These are phyloP conservation scores for Coniochaeta hoffmannii DNA, from an alignment of 2,329 filamentous ascomycete species.

Conservation along the genomic window DNA sequence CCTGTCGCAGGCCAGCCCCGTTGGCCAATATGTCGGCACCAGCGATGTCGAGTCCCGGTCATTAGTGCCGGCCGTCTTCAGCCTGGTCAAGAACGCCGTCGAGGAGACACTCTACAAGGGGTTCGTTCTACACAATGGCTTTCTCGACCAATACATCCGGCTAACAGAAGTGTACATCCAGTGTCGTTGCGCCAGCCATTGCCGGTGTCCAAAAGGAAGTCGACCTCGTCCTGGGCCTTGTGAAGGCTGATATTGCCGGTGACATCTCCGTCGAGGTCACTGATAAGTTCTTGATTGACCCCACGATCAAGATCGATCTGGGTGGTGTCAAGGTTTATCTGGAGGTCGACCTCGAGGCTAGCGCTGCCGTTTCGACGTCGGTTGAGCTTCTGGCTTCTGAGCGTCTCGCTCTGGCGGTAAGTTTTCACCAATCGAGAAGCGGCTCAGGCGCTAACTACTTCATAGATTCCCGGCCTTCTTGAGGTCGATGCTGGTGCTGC, in stretches of 20 bases:
- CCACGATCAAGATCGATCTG: constrained; percentile 14
- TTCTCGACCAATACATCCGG: too few relatives aligned
- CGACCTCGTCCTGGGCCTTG: constrained; percentile 13
- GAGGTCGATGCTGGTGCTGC: constrained; percentile 15
- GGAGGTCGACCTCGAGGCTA: constrained; percentile 17
- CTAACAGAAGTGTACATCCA: too few relatives aligned
- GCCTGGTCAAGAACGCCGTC: constrained; percentile 10
- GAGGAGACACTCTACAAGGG: constrained; percentile 14
- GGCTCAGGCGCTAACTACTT: neutral
- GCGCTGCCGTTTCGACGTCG: constrained; percentile 13
- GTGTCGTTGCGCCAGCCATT: constrained; percentile 7
- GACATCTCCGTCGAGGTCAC: constrained; percentile 10
- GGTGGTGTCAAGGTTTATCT: constrained; percentile 19
- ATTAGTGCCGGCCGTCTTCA: constrained; percentile 5
- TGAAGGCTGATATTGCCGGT: constrained; percentile 12
- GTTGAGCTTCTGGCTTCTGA: constrained; percentile 15
- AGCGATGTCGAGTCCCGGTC: neutral
- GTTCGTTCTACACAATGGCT: constrained; percentile 4
- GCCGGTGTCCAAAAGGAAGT: constrained; percentile 6
- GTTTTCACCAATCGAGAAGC: neutral
- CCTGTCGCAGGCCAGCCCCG: neutral
- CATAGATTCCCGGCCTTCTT: constrained; percentile 15
- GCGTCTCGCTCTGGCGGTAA: constrained; percentile 9
- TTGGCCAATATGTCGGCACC: neutral
- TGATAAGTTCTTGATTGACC: constrained; percentile 11